phyloP scores from a whole-genome alignment of 805 yeast genomes.

The Starmerella potacharoeniae region DNA sequence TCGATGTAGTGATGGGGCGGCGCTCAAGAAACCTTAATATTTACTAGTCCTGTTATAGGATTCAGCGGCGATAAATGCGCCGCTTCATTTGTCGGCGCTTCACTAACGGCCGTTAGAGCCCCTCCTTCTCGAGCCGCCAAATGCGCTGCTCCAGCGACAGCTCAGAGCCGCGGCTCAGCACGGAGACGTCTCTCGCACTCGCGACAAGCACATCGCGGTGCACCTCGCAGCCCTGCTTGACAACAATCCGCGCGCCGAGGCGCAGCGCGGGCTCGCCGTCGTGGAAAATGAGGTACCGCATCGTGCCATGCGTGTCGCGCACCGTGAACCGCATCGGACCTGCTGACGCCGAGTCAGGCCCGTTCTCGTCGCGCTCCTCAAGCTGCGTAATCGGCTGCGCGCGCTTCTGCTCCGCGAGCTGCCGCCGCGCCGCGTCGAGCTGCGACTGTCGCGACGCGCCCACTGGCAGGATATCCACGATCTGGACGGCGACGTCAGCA shows the following conservation, averaged over 20 bases:
- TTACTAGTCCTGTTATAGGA: too few species aligned
- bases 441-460: slow-evolving; percentile 11
- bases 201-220: slow-evolving; percentile 16
- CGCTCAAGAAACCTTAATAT: too few species aligned
- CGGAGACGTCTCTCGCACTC: background rate
- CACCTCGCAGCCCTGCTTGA: slow-evolving; percentile 6
- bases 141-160: background rate
- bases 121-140: background rate
- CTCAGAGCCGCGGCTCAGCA: background rate
- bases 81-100: too few species aligned
- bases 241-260: background rate
- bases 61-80: too few species aligned
- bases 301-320: slow-evolving; percentile 9
- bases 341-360: background rate
- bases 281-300: slow-evolving; percentile 6
- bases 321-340: slow-evolving; percentile 9
- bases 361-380: background rate
- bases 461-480: slow-evolving; percentile 21
- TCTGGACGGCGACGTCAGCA: slow-evolving; percentile 8
- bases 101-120: too few species aligned
- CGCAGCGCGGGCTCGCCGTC: background rate
- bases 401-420: slow-evolving; percentile 1
- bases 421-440: slow-evolving; percentile 2
- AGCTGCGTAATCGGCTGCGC: background rate
- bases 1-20: too few species aligned